Evolutionary conservation across 2,329 filamentous ascomycete genomes (phyloP), one percentile per base, ranked within the genome.

Genomic region (Tolypocladium sp.): DNA sequence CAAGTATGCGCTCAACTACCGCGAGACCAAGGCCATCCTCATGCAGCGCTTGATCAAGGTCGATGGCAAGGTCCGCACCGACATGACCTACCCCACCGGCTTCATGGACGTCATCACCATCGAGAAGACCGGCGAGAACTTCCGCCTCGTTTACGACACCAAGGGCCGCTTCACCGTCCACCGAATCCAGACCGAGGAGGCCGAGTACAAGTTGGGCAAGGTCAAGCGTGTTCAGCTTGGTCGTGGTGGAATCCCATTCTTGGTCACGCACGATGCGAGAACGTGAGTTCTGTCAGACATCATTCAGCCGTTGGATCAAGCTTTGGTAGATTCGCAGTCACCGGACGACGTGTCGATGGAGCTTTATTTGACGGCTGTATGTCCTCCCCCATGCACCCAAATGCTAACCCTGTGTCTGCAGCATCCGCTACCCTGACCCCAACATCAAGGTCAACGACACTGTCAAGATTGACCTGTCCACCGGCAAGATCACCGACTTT

Each of bases 191-290:
- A 82, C 87, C 71, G 94, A 97, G 85, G 94, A 99, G 90, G 92
- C 93, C 72, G 88, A 94, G 85, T 99, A 97, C 91, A 99, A 99
- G 90, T 86, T 99, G 73, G 92, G 92, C 86, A 99, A 97, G 87
- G 94, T 99, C 84, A 97, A 97, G 91, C 90, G 93, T 75, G 94
- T 99, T 66, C 94, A 99, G 86, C 87, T 99, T 74, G 94, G 94
- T 85, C 93, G 92, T 82, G 95, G 94, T 82, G 94, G 92, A 85
- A 96, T 99, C 88, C 94, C 94, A 95, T 99, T 96, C 92, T 97
- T 97, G 92, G 94, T 99, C 91, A 99, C 94, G 92, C 94, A 99
- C 91, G 94, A 99, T 94, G 94, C 94, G 83, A 90, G 94, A 92
- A 99, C 94, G 93, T 99, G 85, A 96, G 93, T 97, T 89, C 86